Evolutionary conservation across 2,329 filamentous ascomycete genomes (phyloP), one percentile per base, ranked within the genome.

Genomic region (Fonsecaea erecta): DNA sequence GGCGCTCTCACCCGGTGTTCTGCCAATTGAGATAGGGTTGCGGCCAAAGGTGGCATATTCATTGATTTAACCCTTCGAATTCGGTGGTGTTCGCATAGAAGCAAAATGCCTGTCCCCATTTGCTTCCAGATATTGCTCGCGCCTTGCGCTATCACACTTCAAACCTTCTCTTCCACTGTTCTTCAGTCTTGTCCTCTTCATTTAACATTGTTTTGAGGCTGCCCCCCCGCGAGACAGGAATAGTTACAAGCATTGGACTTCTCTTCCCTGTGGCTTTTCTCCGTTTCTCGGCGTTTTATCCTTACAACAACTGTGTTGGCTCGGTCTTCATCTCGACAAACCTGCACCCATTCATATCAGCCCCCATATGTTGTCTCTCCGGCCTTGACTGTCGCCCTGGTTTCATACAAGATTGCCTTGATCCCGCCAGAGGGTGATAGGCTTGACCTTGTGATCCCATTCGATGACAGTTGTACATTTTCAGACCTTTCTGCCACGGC

Each of bases 351-450:
- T 37, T 37, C 32, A 26, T 26, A 21, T 43, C n/a, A 24, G 7
- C 5, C 40, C 40, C 14, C 26, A 6, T 26, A 8, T 18, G 9
- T 18, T 26, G 18, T 32, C 2, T 26, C 12, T 59, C 8, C 18
- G 16, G 12, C 32, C 3, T 2, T 46, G 18, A 52, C 16, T 32
- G 18, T 14, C 59, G 12, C 24, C 21, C 62, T 62, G 63, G 63
- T 59, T 3, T 52, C 58, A 24, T 56, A 56, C 58, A 65, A 52
- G 59, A 30, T 63, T 18, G 59, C 51, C 35, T 35, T 65, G 21
- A 51, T 62, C 53, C 63, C 54, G 8, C 63, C 63, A 7, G 59
- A 65, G 18, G 63, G 63, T 48, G 58, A 52, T 46, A 57, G 52
- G 16, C 53, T 65, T 35, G 59, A 62, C 32, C 59, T 65, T 28